Evolutionary conservation across 1,284 basidiomycete species (phyloP), one percentile per base, ranked within the genome.

Genomic region (Retiboletus fuscus): DNA sequence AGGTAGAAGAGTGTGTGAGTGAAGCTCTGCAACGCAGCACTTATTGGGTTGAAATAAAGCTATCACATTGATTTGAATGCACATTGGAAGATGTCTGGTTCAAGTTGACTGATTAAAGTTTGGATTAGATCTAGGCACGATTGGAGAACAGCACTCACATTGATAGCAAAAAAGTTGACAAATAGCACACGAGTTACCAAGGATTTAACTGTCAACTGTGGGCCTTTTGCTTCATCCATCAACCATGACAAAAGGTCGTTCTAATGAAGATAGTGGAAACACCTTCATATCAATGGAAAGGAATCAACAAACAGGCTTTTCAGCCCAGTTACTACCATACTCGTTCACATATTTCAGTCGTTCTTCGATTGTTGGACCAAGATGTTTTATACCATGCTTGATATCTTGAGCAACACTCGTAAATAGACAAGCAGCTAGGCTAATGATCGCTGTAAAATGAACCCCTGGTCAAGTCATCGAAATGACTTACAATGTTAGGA

Each of bases 141-240:
- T 30, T 11, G 13, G 46, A 28, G 5, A 41, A 41, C 24, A 13
- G 74, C 51, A 80, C 57, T n/a, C 46, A 76, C 71, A 26, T 87
- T 83, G 18, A 85, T 82, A 3, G 84, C 82, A 0, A 82, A 82
- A 51, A 87, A 84, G 67, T 85, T 85, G 53, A 84, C 43, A 3
- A 71, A 39, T 8, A 86, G 73, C 5, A 87, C 53, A 20, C 81
- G 78, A 16, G 72, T 69, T 1, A 81, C 80, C 34, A 87, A 69
- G 13, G 77, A 74, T 30, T 77, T 68, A 1, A 82, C 63, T 0
- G 76, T 51, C 7, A 72, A 78, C 58, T 85, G 79, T 6, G 80
- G 73, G 15, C 77, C 81, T 13, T 80, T 73, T 7, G 82, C 80
- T 16, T 78, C 79, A 30, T 87, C 83, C 70, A 87, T 78, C 26